Evolutionary conservation across 495 filamentous ascomycete species (phyloP).

Genomic region (Talaromyces ruber): DNA sequence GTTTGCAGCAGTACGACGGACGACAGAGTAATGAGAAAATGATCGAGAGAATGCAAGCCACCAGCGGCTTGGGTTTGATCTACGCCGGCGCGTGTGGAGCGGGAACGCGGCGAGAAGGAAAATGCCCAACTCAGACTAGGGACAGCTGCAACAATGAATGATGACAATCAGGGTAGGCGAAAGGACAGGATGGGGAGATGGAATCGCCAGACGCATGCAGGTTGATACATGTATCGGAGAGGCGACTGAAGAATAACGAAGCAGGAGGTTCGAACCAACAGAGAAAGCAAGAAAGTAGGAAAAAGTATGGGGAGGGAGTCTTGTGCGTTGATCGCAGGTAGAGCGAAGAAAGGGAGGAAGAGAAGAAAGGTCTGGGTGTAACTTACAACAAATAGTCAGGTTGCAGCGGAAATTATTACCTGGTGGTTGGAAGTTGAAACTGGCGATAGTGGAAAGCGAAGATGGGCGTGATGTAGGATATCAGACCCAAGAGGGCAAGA

Average conservation of each 20-base stretch:
- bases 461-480: neutral
- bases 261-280: conserved; percentile 13
- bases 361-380: neutral
- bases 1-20: neutral
- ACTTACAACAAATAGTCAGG: neutral
- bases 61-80: conserved; percentile 1
- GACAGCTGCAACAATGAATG: neutral
- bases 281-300: conserved; percentile 14
- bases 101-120: conserved; percentile 9
- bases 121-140: conserved; percentile 11
- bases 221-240: neutral
- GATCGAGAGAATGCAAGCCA: conserved; percentile 4
- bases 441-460: neutral
- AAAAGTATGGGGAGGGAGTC: conserved; percentile 5
- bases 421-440: neutral
- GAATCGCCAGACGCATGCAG: neutral
- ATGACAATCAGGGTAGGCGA: conserved; percentile 6
- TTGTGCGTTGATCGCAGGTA: neutral
- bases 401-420: too few species aligned
- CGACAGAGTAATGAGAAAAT: conserved; percentile 5
- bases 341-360: conserved; percentile 10
- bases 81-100: conserved; percentile 2
- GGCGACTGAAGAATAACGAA: conserved; percentile 9
- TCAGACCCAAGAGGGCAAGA: neutral
- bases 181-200: conserved; percentile 9